Evolutionary conservation across 2,329 filamentous ascomycete species (phyloP).

Genomic region (Exophiala bonariae): DNA sequence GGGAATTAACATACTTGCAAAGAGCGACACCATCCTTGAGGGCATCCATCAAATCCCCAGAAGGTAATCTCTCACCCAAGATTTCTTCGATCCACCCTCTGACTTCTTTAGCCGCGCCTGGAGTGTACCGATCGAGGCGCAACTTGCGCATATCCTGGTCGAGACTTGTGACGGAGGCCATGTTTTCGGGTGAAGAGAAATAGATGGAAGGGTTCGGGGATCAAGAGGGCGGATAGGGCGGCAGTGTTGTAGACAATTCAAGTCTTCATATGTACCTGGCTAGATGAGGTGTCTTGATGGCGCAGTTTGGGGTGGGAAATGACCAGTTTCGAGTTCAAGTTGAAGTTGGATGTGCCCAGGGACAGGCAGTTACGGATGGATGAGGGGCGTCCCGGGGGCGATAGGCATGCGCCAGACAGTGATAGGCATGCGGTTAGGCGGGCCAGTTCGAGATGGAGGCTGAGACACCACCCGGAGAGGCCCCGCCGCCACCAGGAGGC

Average conservation of each 20-base stretch:
- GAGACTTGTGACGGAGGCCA: conserved; percentile 91
- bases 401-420: no score
- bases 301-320: no score
- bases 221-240: not conserved
- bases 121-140: conserved; percentile 91
- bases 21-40: conserved; percentile 89
- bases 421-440: no score
- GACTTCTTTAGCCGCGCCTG: conserved; percentile 81
- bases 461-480: no score
- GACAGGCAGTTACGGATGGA: no score
- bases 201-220: no score
- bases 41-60: conserved; percentile 76
- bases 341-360: no score
- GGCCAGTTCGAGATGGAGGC: no score
- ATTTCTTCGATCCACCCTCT: conserved; percentile 81
- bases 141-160: conserved; percentile 94
- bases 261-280: no score
- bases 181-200: conserved; percentile 39
- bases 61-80: conserved; percentile 70
- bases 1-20: conserved; percentile 67
- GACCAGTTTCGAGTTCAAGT: no score
- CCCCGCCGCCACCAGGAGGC: no score
- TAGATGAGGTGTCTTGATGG: not conserved
- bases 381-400: no score
- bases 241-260: not conserved